Evolutionary conservation across 495 filamentous ascomycete species (phyloP), one percentile per base, ranked within the genome.

Genomic region (Penicillium turbatum): DNA sequence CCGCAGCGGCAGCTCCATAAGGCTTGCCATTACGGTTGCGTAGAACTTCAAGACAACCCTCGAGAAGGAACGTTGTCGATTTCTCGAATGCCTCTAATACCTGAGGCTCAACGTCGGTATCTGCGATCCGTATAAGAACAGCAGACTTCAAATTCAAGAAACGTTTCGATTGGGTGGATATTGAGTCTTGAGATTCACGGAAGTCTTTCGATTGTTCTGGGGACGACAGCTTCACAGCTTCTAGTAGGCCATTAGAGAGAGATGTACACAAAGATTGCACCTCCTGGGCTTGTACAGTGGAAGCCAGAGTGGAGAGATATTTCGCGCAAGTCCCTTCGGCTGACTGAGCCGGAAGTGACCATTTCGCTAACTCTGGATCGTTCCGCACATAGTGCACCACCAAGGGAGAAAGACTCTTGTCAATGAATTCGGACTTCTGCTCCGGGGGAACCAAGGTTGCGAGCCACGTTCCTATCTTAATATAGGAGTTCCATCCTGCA

Each of bases 151-250:
- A 56, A 5, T 70, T 58, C 53, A 90, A 86, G 74, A 86, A 85
- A 12, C 84, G 79, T 35, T 72, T 68, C 0, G 82, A 81, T 62
- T 86, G 77, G 2, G 76, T 69, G 9, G 79, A 81, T 16, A 95
- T 67, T 26, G 71, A 69, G 27, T 81, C 74, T 65, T 95, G 89
- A 2, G 89, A 93, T 45, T 76, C 75, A 31, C 73, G 74, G 64
- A 86, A 87, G 21, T 87, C 85, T 48, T 86, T 86, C 0, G 89
- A 88, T 52, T 91, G 82, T 63, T 90, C 89, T 16, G 90, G 88
- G 3, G 84, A 74, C 29, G 89, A 91, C 17, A 79, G 77, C 48
- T 81, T 80, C 19, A 93, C 81, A 36, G 80, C 77, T 48, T 84
- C 72, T 19, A 85, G 66, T 16, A 93, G 62, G 3, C 69, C 64